Percentiles rank a stretch among this genome's conserved stretches.
Evolutionary conservation across 768 basidiomycete genomes (phyloP).

Genomic region (Glaciozyma antarctica): DNA sequence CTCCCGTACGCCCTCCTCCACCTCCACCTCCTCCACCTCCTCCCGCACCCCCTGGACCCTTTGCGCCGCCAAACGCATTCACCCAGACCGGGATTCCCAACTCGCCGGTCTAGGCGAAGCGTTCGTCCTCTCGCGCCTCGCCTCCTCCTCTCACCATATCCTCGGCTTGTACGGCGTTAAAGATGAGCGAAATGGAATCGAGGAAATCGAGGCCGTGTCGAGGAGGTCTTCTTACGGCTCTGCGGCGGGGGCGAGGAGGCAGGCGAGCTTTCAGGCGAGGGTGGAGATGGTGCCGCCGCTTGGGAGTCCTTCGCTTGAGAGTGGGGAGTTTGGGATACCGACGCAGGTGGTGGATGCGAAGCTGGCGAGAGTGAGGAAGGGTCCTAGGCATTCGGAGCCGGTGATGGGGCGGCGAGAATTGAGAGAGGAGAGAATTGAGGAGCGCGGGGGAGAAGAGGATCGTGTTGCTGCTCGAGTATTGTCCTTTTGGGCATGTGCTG

Average conservation of each 20-base stretch:
- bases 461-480: constrained; percentile 33
- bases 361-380: background rate
- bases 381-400: background rate
- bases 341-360: background rate
- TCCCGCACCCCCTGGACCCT: constrained; percentile 34
- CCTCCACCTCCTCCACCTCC: too few relatives aligned
- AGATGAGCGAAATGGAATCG: constrained; percentile 24
- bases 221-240: background rate
- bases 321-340: background rate
- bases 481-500: constrained; percentile 29
- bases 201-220: background rate
- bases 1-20: too few relatives aligned
- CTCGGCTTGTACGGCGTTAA: constrained; percentile 18
- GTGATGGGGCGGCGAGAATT: background rate
- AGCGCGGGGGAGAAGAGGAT: constrained; percentile 10
- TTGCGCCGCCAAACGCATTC: constrained; percentile 42
- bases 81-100: constrained; percentile 40
- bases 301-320: too few relatives aligned
- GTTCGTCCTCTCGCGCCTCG: constrained; percentile 37
- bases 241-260: background rate
- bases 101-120: constrained; percentile 41
- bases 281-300: too few relatives aligned
- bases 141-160: constrained; percentile 7
- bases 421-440: background rate
- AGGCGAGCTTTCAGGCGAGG: too few relatives aligned